These are phyloP conservation scores for Gossypium trilobum DNA, from an alignment of 441 rosid genomes.

Conservation along the genomic window DNA sequence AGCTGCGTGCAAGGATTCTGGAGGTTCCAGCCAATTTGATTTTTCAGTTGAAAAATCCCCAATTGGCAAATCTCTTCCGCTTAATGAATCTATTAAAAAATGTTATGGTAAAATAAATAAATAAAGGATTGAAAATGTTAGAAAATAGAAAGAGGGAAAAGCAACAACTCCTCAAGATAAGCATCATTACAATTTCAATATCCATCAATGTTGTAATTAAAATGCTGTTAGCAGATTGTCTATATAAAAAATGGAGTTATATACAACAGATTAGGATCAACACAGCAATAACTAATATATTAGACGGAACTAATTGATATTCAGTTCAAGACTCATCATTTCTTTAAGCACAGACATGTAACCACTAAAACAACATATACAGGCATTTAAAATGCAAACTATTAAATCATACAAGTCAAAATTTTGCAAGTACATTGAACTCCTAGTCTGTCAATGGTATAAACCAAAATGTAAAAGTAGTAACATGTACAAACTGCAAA, in stretches of 20 bases:
- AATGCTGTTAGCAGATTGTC: not conserved
- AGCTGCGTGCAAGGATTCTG: conserved; percentile 22
- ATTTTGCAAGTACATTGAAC: not conserved
- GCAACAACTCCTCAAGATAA: not conserved
- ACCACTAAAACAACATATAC: not conserved
- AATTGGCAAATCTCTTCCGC: conserved; percentile 19
- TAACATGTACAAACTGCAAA: not conserved
- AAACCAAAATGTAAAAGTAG: not conserved
- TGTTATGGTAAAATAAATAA: conserved; percentile 16
- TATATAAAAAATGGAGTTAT: not conserved
- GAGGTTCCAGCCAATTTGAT: conserved; percentile 24
- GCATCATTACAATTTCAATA: not conserved
- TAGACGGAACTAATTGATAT: not conserved
- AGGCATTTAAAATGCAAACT: not conserved
- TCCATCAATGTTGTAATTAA: not conserved
- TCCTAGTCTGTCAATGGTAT: not conserved
- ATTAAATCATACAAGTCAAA: conserved; percentile 1
- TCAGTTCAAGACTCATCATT: not conserved
- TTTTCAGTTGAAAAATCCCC: conserved; percentile 22
- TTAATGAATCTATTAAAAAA: conserved; percentile 26
- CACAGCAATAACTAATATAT: not conserved
- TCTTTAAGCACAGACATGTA: not conserved
- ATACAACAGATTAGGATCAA: not conserved
- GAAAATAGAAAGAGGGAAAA: not conserved
- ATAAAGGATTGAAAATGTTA: not conserved